Evolutionary conservation across 345 rosid genomes (phyloP), one percentile per base, ranked within the genome.

Genomic region (Cardamine chenopodiifolia): DNA sequence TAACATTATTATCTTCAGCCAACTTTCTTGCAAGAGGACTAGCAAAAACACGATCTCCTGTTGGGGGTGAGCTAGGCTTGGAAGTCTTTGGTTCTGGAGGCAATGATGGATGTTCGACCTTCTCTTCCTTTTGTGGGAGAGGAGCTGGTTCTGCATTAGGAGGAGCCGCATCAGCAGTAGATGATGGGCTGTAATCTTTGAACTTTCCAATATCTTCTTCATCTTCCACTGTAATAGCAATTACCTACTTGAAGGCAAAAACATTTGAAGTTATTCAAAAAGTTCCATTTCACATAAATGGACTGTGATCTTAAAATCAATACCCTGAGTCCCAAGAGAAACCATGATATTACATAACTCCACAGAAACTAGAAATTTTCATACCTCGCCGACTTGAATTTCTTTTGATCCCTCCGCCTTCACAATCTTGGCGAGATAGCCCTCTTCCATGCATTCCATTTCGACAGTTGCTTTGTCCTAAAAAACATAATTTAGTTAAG

Each of bases 401-500:
- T 87, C 98, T 82, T 89, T 92, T 44, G 96, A 58, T 9, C 97
- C 99, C 31, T 95, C 98, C 10, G 81, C 91, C 62, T 87, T 86
- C 26, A 92, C 34, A 77, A 95, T 95, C 86, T 89, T 95, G 61
- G 99, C 98, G 61, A 95, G 98, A 71, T 78, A 95, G 22, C 99
- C 99, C 75, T 95, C 99, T 78, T 95, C 99, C 99, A 95, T 95
- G 82, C 99, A 89, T 82, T 95, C 99, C 99, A 95, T 89, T 86
- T 95, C 98, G 37, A 92, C 98, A 0, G 99, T 95, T 25, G 99
- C 98, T 82, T 95, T 95, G 74, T 95, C 99, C 99, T 95, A 66
- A 45, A 52, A 62, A 73, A 28, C 72, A 56, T 13, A 61, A 29
- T 23, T 20, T 59, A 35, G 59, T 66, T 14, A 50, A 48, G 48